Evolutionary conservation across 2,329 filamentous ascomycete species (phyloP).

Genomic region (Bipolaris victoriae): DNA sequence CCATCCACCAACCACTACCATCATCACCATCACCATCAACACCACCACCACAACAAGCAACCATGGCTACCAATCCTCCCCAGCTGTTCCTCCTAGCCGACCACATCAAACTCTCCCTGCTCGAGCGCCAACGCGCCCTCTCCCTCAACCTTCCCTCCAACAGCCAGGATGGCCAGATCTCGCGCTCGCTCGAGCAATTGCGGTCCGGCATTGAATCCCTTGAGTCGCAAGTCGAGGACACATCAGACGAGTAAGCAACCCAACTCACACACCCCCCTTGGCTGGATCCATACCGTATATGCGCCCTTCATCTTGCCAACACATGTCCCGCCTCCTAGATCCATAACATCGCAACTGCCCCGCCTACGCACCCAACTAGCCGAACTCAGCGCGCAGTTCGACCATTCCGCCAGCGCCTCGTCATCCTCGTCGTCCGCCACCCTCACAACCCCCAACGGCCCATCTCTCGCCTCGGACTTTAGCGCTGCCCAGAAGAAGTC

Average conservation of each 20-base stretch:
- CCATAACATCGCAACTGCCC: slow-evolving; percentile 63
- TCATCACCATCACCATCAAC: slow-evolving; percentile 2
- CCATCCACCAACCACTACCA: slow-evolving; percentile 6
- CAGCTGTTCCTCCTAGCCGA: slow-evolving; percentile 94
- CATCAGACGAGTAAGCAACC: slow-evolving; percentile 58
- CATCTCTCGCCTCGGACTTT: slow-evolving; percentile 47
- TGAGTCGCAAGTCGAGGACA: slow-evolving; percentile 67
- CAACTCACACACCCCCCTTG: background rate
- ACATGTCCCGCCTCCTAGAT: slow-evolving; percentile 22
- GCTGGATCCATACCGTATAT: background rate
- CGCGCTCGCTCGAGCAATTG: slow-evolving; percentile 84
- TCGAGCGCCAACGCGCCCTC: slow-evolving; percentile 87
- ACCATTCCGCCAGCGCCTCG: slow-evolving; percentile 51
- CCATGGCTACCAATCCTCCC: slow-evolving; percentile 58
- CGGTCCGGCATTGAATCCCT: slow-evolving; percentile 77
- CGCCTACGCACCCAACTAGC: slow-evolving; percentile 75
- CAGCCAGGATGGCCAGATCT: slow-evolving; percentile 86
- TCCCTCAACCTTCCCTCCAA: slow-evolving; percentile 78
- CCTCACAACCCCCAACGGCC: slow-evolving; percentile 54
- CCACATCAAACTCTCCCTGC: slow-evolving; percentile 93
- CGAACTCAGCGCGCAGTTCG: slow-evolving; percentile 80
- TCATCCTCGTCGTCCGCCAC: slow-evolving; percentile 44
- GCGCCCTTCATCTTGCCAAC: background rate
- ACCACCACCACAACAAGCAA: slow-evolving; percentile 10
- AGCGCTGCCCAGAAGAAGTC: slow-evolving; percentile 45